Conservation (phyloP, 2,329 filamentous ascomycete species). For the Neofusicoccum sp. region DNA sequence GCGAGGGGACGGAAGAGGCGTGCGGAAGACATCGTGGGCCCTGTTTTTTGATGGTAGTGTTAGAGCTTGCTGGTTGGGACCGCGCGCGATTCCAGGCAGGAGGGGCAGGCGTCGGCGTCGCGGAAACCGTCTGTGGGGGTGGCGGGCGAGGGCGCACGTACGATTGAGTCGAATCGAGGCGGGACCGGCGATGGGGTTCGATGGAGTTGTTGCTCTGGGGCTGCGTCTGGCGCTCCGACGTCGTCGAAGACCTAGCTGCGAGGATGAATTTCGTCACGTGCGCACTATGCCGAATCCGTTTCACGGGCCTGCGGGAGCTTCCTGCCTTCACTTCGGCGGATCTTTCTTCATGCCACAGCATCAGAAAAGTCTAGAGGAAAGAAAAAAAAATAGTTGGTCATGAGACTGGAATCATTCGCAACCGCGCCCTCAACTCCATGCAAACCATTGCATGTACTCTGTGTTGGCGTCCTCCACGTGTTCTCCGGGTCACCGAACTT, state of each 20-base stretch:
- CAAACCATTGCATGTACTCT: no score
- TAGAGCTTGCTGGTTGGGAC: slow-evolving; percentile 26
- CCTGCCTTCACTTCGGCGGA: not conserved
- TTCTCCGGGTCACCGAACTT: no score
- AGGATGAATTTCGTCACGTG: not conserved
- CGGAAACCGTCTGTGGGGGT: not conserved
- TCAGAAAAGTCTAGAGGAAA: no score
- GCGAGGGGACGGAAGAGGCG: slow-evolving; percentile 45
- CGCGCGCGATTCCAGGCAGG: not conserved
- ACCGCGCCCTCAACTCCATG: no score
- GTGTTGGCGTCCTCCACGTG: no score
- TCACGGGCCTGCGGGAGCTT: not conserved
- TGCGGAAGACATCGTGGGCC: slow-evolving; percentile 42
- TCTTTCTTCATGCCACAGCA: not conserved
- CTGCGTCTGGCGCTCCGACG: slow-evolving; percentile 6
- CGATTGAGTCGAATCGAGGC: slow-evolving; percentile 20
- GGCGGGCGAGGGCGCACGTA: slow-evolving; percentile 6
- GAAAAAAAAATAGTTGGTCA: no score
- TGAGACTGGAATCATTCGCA: no score
- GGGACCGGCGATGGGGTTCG: slow-evolving; percentile 12
- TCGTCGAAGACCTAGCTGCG: slow-evolving; percentile 17
- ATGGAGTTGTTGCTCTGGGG: slow-evolving; percentile 18
- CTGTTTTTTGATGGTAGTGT: slow-evolving; percentile 1
- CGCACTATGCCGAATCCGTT: not conserved
- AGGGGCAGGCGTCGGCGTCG: slow-evolving; percentile 1